Evolutionary conservation across 1,139 yeast genomes (phyloP), one percentile per base, ranked within the genome.

Genomic region (Yamadazyma dushanensis): DNA sequence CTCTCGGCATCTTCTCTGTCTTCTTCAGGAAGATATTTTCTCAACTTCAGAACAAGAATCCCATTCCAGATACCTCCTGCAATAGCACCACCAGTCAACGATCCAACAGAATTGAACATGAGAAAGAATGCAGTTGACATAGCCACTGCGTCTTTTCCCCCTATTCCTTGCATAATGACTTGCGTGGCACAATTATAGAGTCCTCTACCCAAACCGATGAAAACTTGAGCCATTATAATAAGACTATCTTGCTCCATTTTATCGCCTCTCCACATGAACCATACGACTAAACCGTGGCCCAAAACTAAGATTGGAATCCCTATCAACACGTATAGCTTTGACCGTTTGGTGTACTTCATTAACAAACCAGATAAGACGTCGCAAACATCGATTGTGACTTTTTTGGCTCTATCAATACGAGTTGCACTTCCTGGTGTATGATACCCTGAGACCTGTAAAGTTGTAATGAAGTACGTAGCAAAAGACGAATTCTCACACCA

Each of bases 401-500:
- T 54, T 39, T 54, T 54, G 24, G 62, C 43, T 19, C 47, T 40
- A 46, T 50, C 61, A 25, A 52, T 55, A 37, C 59, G 47, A 9
- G 45, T 31, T 43, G 60, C 54, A 43, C 52, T 54, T 22, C 62
- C 59, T 17, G 60, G 51, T 14, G 52, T 26, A 44, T 35, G 3
- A 52, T 38, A 33, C 38, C 46, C 29, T 25, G 40, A 33, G 47
- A 44, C 44, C 49, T 41, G 48, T 51, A 53, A 31, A 53, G 59
- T 22, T 50, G 50, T 43, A 17, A 53, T 42, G 40, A 57, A 54
- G 25, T 47, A 49, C 4, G 44, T 47, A 40, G 50, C 41, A 54
- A 46, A 55, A 47, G 30, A 37, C 27, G 45, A 55, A 52, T 65
- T 65, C 50, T 39, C 49, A 47, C 49, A 54, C 51, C 48, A 49